Evolutionary conservation across 2,329 filamentous ascomycete genomes (phyloP), one percentile per base, ranked within the genome.

Genomic region (Parascedosporium putredinis): DNA sequence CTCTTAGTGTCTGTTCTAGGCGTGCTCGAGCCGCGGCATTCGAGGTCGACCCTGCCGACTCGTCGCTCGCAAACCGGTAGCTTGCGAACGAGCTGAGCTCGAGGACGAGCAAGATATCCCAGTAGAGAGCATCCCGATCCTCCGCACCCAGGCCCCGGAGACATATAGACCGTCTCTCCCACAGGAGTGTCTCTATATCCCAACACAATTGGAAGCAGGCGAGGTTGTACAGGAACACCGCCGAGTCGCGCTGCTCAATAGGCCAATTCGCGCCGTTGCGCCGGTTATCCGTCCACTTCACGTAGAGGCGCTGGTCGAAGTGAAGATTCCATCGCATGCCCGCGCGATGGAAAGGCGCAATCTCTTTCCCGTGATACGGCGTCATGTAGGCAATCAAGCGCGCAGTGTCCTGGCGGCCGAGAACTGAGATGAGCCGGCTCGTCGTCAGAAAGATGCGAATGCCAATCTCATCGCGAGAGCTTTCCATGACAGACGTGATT

Each of bases 101-200:
- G 7, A 49, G 36, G 5, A 43, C 10, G 23, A 10, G 23, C 10
- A 49, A 25, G 20, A 44, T 25, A 22, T 18, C 24, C 33, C 38
- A n/a, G 38, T 49, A 49, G 25, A 49, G 9, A 12, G 20, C 25
- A 18, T 43, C 36, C 7, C 47, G 36, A 12, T 23, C 29, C 25
- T 7, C 10, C 2, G n/a, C 2, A 5, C 12, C 1, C 9, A 43
- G 34, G 3, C 36, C 47, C 50, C 43, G 51, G 20, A 59, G 54
- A 58, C 25, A 57, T 55, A 23, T 57, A 55, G 9, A 49, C 51
- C 27, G 52, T 16, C 14, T n/a, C 22, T 44, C 47, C 47, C 47
- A 49, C 16, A 49, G 5, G 16, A 22, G 25, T 16, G 47, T 44
- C 47, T 49, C 47, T 12, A 49, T 43, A 14, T 18, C 16, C 47